phyloP scores from a whole-genome alignment of 176 grass and related monocot genomes.

The Oryza longistaminata region DNA sequence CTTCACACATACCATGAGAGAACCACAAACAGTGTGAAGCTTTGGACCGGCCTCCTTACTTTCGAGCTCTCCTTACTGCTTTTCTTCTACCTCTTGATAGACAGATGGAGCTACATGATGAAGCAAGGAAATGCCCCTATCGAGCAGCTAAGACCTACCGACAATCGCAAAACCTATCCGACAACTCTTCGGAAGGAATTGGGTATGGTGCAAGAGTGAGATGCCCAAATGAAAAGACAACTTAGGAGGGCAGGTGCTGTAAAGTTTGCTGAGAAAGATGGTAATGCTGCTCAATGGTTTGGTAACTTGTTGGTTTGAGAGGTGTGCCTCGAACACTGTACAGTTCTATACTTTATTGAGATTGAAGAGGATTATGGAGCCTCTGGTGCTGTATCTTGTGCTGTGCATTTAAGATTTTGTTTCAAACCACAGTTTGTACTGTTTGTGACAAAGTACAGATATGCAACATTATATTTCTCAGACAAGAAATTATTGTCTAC shows the following conservation, averaged over 20 bases:
- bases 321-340: slow-evolving; percentile 43
- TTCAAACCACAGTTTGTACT: background rate
- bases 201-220: slow-evolving; percentile 38
- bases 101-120: slow-evolving; percentile 78
- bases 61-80: slow-evolving; percentile 66
- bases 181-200: slow-evolving; percentile 58
- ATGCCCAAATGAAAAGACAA: background rate
- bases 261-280: slow-evolving; percentile 2
- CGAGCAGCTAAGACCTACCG: slow-evolving; percentile 66
- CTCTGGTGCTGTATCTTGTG: slow-evolving; percentile 28
- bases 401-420: background rate
- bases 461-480: slow-evolving; percentile 8
- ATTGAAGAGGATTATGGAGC: slow-evolving; percentile 12
- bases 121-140: slow-evolving; percentile 59
- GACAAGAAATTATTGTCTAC: background rate
- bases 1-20: slow-evolving; percentile 76
- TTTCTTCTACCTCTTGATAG: slow-evolving; percentile 80
- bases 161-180: slow-evolving; percentile 51
- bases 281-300: slow-evolving; percentile 13
- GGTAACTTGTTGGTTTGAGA: slow-evolving; percentile 42
- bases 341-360: slow-evolving; percentile 34
- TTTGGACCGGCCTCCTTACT: slow-evolving; percentile 78
- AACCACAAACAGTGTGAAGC: slow-evolving; percentile 60
- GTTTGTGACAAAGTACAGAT: background rate
- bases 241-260: background rate